Evolutionary conservation across 331 rosid species (phyloP), one percentile per base, ranked within the genome.

Genomic region (Erythrophleum ivorense): DNA sequence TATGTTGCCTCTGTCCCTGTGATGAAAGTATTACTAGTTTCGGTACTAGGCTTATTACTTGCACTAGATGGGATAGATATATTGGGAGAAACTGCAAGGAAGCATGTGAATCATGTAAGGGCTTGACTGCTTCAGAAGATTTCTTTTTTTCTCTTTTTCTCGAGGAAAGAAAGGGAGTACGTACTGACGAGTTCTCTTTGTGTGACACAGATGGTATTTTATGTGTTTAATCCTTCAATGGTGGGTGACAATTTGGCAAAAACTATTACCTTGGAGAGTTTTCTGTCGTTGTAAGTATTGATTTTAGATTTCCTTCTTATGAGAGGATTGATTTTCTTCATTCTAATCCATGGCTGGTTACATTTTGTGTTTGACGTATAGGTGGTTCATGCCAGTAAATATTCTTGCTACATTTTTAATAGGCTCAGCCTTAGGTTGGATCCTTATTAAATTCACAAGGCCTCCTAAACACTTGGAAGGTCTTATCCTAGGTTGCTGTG

Each of bases 371-470:
- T 3, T 77, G 73, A 55, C 4, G 40, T 34, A 67, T 66, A 88
- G 92, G 86, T 86, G 88, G 88, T 91, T 89, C 85, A 89, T 91
- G 93, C 96, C 96, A 7, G 64, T 91, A 8, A 91, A 89, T 75
- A 52, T 91, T 67, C 78, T 91, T 36, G 38, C 9, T 2, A 91
- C 96, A 36, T 88, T 89, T 70, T 14, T 91, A 63, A 50, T 89
- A 73, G 96, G 96, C 29, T 89, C 93, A 0, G 85, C 85, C 2
- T 79, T 91, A 76, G 96, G 89, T 31, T 89, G 92, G 93, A 31
- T 88, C 38, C 75, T 91, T 57, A 80, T 89, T 21, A 87, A 80
- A 71, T 64, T 88, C 68, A 82, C 91, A 34, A 88, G 86, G 53
- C 93, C 96, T 82, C 93, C 93, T 52, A 82, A 80, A 59, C 89